Evolutionary conservation across 148 eudicot genomes (phyloP).

Genomic region (Chenopodium formosanum): DNA sequence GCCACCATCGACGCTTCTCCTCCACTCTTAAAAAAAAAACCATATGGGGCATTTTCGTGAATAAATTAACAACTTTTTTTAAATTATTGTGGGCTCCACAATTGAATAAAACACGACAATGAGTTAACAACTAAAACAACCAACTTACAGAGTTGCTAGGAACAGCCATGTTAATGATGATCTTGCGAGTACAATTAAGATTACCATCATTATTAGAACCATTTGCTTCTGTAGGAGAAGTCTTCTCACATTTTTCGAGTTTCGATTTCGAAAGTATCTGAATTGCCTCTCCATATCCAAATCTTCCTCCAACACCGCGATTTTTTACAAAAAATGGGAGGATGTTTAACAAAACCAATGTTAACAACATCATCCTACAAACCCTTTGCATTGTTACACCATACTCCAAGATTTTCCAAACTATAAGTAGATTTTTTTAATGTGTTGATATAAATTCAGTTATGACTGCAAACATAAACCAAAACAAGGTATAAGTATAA

Average conservation of each 20-base stretch:
- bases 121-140: not conserved
- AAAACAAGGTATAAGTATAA: not conserved
- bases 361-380: not conserved
- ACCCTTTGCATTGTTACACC: not conserved
- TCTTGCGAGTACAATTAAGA: conserved; percentile 79
- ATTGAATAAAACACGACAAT: not conserved
- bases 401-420: not conserved
- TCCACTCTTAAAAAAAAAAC: conserved; percentile 52
- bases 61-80: too few relatives aligned
- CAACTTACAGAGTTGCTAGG: conserved; percentile 70
- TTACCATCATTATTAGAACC: conserved; percentile 21
- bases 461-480: not conserved
- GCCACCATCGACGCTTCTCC: conserved; percentile 89
- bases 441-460: not conserved
- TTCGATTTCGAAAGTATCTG: conserved; percentile 88
- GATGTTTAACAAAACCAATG: not conserved
- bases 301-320: not conserved
- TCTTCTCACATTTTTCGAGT: conserved; percentile 80
- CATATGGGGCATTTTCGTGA: too few relatives aligned
- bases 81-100: too few relatives aligned
- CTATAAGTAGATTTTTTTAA: not conserved
- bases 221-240: conserved; percentile 11
- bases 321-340: not conserved
- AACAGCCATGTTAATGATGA: conserved; percentile 73
- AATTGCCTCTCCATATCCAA: conserved; percentile 24